phyloP scores from a whole-genome alignment of 768 basidiomycete species.

The Pisolithus orientalis region DNA sequence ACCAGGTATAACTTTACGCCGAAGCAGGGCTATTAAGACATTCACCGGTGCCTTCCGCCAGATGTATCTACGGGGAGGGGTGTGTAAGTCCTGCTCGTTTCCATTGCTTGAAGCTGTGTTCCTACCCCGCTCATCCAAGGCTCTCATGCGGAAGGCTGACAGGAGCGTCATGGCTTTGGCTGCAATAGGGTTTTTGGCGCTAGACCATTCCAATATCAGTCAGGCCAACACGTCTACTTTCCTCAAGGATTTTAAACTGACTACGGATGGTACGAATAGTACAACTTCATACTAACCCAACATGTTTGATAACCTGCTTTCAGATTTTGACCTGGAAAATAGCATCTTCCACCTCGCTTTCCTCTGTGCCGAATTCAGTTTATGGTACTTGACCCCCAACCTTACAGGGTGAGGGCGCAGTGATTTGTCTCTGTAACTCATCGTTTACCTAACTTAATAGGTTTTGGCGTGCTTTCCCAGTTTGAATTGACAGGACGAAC shows the following conservation, averaged over 20 bases:
- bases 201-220: conserved; percentile 47
- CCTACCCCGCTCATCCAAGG: conserved; percentile 21
- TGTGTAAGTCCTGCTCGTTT: conserved; percentile 17
- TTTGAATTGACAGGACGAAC: conserved; percentile 49
- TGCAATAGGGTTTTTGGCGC: conserved; percentile 49
- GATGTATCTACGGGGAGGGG: conserved; percentile 59
- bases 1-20: conserved; percentile 23
- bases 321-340: conserved; percentile 54
- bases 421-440: not conserved
- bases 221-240: conserved; percentile 57
- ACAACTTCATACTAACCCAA: not conserved
- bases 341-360: conserved; percentile 47
- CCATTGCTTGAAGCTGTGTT: not conserved
- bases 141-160: conserved; percentile 48
- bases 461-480: conserved; percentile 43
- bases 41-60: conserved; percentile 44
- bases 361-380: conserved; percentile 38
- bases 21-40: conserved; percentile 45
- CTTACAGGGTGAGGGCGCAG: conserved; percentile 23
- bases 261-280: conserved; percentile 34
- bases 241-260: conserved; percentile 48
- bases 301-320: not conserved
- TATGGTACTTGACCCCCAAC: not conserved
- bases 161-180: conserved; percentile 57
- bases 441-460: conserved; percentile 1